Evolutionary conservation across 2,329 filamentous ascomycete genomes (phyloP), one percentile per base, ranked within the genome.

Genomic region (Scedosporium boydii): DNA sequence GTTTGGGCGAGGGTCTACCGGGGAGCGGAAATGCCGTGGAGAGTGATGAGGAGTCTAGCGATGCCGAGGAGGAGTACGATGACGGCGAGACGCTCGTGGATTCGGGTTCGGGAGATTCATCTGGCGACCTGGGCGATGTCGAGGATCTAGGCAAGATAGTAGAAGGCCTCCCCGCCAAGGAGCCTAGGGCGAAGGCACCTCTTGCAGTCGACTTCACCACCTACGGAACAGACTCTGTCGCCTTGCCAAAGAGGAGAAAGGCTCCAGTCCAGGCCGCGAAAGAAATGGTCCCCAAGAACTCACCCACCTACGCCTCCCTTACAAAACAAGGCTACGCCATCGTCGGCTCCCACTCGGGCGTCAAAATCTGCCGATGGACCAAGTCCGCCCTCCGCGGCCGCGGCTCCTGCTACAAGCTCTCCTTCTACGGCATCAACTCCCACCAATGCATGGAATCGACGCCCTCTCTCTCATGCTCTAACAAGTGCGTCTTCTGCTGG

Each of bases 401-500:
- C 48, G 95, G 93, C 4, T 96, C 91, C 26, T 99, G 93, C 79
- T 99, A 99, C 82, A 98, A 99, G 72, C 97, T 87, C 75, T 96
- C 91, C 0, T 96, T 99, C 74, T 99, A 99, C 74, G 93, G 93
- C 58, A 99, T 99, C 74, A 86, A 89, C 66, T 97, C 93, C 0
- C 95, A 99, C 71, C 88, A 96, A 65, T 99, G 93, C 75, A 99
- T 99, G 95, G 93, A 99, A 76, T 93, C 93, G 1, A 98, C 93
- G 0, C 93, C 93, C 0, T 96, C 93, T 0, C 84, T 99, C 3
- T 96, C 91, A 9, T 99, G 93, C 80, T 95, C 89, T 65, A 98
- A 98, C 79, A 98, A 99, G 74, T 98, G 95, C 74, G 91, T 99
- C 67, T 99, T 98, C 75, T 99, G 93, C 81, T 99, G 93, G 95